Conservation (phyloP, 116 monocot species). For the Papilionanthe hybrid region DNA sequence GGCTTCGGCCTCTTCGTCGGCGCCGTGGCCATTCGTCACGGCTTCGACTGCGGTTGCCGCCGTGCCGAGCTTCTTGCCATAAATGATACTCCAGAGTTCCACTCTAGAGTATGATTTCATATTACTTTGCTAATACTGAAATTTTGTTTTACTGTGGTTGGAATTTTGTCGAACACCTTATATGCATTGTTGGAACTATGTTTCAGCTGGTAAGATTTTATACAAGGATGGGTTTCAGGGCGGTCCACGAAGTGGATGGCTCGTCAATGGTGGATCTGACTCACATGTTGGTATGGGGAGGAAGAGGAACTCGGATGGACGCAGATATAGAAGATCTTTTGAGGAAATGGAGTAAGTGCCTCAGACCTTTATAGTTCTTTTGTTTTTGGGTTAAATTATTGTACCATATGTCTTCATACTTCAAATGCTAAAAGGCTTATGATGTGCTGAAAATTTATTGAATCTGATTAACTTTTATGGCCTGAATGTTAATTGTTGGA, state of each 20-base stretch:
- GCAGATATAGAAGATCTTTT: slow-evolving; percentile 65
- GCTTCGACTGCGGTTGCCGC: slow-evolving; percentile 70
- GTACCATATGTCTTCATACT: too few relatives aligned
- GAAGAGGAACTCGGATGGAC: slow-evolving; percentile 89
- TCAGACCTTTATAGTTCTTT: slow-evolving; percentile 23
- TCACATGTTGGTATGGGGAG: slow-evolving; percentile 96
- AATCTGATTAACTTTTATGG: too few relatives aligned
- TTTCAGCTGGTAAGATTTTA: slow-evolving; percentile 88
- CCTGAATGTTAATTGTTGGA: too few relatives aligned
- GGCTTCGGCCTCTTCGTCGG: slow-evolving; percentile 86
- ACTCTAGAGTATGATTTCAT: slow-evolving; percentile 47
- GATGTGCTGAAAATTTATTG: too few relatives aligned
- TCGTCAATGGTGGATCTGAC: slow-evolving; percentile 59
- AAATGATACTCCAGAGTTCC: slow-evolving; percentile 74
- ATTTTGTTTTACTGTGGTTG: neutral
- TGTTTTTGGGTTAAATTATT: too few relatives aligned
- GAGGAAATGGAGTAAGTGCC: slow-evolving; percentile 67
- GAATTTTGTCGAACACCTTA: neutral
- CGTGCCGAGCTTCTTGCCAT: slow-evolving; percentile 91
- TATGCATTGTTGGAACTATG: neutral
- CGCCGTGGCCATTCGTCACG: slow-evolving; percentile 76
- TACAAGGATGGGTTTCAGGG: slow-evolving; percentile 84
- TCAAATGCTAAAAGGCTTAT: too few relatives aligned
- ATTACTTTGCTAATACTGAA: too few relatives aligned
- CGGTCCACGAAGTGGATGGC: slow-evolving; percentile 72